Conservation (phyloP, 164 flowering plant species). For the Aristolochia fimbriata region DNA sequence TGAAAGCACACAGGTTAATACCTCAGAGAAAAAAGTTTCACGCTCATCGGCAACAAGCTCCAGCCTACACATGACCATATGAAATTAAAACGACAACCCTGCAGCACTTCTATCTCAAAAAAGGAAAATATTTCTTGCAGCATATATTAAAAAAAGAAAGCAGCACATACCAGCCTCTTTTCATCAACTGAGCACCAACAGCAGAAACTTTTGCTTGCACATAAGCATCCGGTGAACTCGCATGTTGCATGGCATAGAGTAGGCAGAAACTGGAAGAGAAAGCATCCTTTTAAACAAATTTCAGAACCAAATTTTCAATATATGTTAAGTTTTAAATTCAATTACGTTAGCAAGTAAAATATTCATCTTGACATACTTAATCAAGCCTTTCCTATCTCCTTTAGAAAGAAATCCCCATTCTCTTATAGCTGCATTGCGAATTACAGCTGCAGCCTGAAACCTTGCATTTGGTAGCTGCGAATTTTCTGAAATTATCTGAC, state of each 20-base stretch:
- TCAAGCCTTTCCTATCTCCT: constrained; percentile 56
- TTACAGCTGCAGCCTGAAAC: constrained; percentile 92
- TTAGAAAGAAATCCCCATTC: constrained; percentile 77
- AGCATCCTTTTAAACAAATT: neutral
- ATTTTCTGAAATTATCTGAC: constrained; percentile 45
- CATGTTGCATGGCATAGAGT: constrained; percentile 60
- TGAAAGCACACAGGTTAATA: constrained; percentile 13
- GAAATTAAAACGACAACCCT: neutral
- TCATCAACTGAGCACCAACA: constrained; percentile 90
- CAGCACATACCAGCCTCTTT: constrained; percentile 69
- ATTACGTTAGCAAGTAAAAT: neutral
- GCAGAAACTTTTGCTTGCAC: constrained; percentile 84
- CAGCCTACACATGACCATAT: constrained; percentile 41
- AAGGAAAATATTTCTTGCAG: no score
- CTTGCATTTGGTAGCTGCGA: constrained; percentile 82
- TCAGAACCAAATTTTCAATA: neutral
- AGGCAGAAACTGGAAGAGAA: constrained; percentile 68
- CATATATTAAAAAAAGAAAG: neutral
- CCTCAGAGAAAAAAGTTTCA: constrained; percentile 71
- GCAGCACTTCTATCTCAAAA: no score
- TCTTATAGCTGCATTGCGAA: constrained; percentile 77
- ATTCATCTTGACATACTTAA: constrained; percentile 35
- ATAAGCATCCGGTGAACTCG: constrained; percentile 71
- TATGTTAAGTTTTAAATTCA: neutral
- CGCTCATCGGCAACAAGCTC: constrained; percentile 68